Base-by-base conservation (phyloP, 2,329 filamentous ascomycete species). In the Phoma sp. region DNA sequence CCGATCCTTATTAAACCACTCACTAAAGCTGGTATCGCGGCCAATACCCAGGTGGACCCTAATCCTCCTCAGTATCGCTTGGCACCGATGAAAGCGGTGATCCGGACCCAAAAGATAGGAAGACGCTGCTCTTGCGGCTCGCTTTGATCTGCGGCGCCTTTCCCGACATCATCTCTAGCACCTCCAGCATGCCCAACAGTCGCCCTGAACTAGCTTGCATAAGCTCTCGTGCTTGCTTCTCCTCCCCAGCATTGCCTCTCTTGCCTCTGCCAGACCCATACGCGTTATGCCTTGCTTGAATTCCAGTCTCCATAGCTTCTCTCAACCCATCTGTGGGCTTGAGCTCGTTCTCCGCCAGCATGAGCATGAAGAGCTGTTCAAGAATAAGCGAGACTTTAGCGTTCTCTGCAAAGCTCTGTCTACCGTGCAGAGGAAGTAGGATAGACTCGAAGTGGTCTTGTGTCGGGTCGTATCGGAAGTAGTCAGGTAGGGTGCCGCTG, bases 301-400 rank as follows among this genome's bases (percentile, higher is more conserved):
- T 83, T 0, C 87, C 87, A 15, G 64, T 56, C 54, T 83, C 75
- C n/a, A 84, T 75, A 0, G 82, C 80, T 0, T 68, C 49, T 30
- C 74, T 74, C 14, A 88, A 42, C 2, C 39, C 34, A 2, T 57
- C 47, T 0, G 68, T 72, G 1, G 63, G 47, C 12, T 56, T 30
- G 2, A 74, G 53, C 11, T 43, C 43, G n/a, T 67, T 42, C 5
- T 57, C 36, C 3, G 51, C 47, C 59, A 73, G 66, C 69, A 73
- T 71, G 42, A 62, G 61, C 50, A 69, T 53, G 38, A 69, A 61
- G 32, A 73, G 60, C 21, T 72, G 69, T 51, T 74, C 68, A 2
- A 75, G 53, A n/a, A 75, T 54, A 5, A 75, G 53, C 1, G 68
- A 71, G 7, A 75, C 57, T 38, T 75, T 75, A 10, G 72, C 71